Percentiles rank a stretch among this genome's conserved stretches.
phyloP scores from a whole-genome alignment of 164 flowering plant species.

The Vitis rotundifolia region DNA sequence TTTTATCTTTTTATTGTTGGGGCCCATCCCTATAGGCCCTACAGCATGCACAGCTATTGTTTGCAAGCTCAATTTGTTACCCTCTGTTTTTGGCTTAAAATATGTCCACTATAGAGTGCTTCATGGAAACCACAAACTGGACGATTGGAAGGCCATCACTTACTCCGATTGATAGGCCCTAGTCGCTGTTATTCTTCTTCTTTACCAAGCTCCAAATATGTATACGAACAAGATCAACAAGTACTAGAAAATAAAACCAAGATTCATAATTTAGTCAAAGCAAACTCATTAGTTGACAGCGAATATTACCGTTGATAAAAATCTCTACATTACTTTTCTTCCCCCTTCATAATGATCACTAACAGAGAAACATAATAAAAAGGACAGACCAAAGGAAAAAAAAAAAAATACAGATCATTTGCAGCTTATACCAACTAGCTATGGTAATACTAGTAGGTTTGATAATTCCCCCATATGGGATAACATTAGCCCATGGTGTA shows the following conservation, averaged over 20 bases:
- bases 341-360: not conserved
- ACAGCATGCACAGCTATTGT: too few relatives aligned
- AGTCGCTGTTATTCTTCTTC: too few relatives aligned
- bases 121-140: too few relatives aligned
- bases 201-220: too few relatives aligned
- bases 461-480: not conserved
- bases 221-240: not conserved
- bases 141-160: too few relatives aligned
- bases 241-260: not conserved
- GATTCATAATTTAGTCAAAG: not conserved
- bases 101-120: too few relatives aligned
- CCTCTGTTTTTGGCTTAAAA: too few relatives aligned
- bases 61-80: too few relatives aligned
- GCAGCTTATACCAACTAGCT: not conserved
- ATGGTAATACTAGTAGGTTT: not conserved
- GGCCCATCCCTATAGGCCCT: too few relatives aligned
- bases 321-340: not conserved
- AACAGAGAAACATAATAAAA: not conserved
- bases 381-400: not conserved
- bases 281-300: not conserved
- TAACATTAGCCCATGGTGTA: conserved; percentile 84
- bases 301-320: not conserved
- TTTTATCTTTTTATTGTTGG: too few relatives aligned
- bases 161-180: too few relatives aligned
- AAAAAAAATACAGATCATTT: not conserved